Base-by-base conservation (phyloP, 23 red algal genomes). In the Gracilaria domingensis region DNA sequence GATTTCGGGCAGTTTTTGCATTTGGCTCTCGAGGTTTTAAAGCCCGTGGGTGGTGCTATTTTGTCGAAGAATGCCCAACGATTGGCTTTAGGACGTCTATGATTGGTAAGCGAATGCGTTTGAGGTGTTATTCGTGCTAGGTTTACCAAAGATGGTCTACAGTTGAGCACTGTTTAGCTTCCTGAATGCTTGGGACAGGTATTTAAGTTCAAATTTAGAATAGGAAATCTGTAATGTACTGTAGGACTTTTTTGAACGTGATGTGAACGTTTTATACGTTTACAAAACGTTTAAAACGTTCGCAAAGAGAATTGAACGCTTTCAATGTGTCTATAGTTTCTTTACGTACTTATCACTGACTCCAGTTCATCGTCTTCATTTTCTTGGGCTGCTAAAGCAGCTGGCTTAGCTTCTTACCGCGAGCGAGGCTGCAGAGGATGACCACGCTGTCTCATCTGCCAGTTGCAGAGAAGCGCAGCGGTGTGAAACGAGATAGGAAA, bases 401-500 rank as follows among this genome's bases (percentile, higher is more conserved):
- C n/a, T n/a, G n/a, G n/a, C n/a, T n/a, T n/a, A n/a, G n/a, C n/a
- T n/a, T n/a, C n/a, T n/a, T n/a, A n/a, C n/a, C n/a, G n/a, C n/a
- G n/a, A n/a, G n/a, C n/a, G n/a, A n/a, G n/a, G n/a, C n/a, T n/a
- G n/a, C n/a, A n/a, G n/a, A n/a, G n/a, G n/a, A n/a, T n/a, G n/a
- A n/a, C n/a, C n/a, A n/a, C n/a, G n/a, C n/a, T n/a, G n/a, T n/a
- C n/a, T n/a, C n/a, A n/a, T n/a, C n/a, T n/a, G n/a, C n/a, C n/a
- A n/a, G n/a, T n/a, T n/a, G n/a, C n/a, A n/a, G n/a, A n/a, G n/a
- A n/a, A n/a, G n/a, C n/a, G n/a, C n/a, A n/a, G n/a, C n/a, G n/a
- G n/a, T n/a, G n/a, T 87, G 34, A 49, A 54, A 75, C 2, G 57
- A 61, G 1, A 0, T 75, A 71, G 36, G 30, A 48, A 87, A 74